A percentile compares a stretch with the other conserved stretches of the same genome.
Conservation (phyloP, 345 rosid genomes). For the thale cress (Arabidopsis thaliana) region TAIR10.1 NC_003075.7:12497501-12498000, state of each 20-base stretch:
- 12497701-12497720: slow-evolving; percentile 94
- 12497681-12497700: slow-evolving; percentile 66
- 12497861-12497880: slow-evolving; percentile 69
- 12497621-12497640: slow-evolving; percentile 73
- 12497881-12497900: slow-evolving; percentile 89
- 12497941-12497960: slow-evolving; percentile 86
- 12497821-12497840: neutral
- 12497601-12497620: slow-evolving; percentile 69
- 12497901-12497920: slow-evolving; percentile 93
- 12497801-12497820: neutral
- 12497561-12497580: slow-evolving; percentile 76
- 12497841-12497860: neutral
- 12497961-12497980: slow-evolving; percentile 14
- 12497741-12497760: slow-evolving; percentile 10
- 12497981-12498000: slow-evolving; percentile 34
- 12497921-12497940: slow-evolving; percentile 97
- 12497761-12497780: slow-evolving; percentile 27
- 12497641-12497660: slow-evolving; percentile 87
- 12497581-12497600: slow-evolving; percentile 71
- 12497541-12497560: slow-evolving; percentile 85
- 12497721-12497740: slow-evolving; percentile 24
- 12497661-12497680: slow-evolving; percentile 76
- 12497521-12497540: slow-evolving; percentile 79
- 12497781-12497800: slow-evolving; percentile 18
- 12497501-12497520: slow-evolving; percentile 95